Evolutionary conservation across 306 rosid species (phyloP).

Genomic region (Casuarina cunninghamiana): DNA sequence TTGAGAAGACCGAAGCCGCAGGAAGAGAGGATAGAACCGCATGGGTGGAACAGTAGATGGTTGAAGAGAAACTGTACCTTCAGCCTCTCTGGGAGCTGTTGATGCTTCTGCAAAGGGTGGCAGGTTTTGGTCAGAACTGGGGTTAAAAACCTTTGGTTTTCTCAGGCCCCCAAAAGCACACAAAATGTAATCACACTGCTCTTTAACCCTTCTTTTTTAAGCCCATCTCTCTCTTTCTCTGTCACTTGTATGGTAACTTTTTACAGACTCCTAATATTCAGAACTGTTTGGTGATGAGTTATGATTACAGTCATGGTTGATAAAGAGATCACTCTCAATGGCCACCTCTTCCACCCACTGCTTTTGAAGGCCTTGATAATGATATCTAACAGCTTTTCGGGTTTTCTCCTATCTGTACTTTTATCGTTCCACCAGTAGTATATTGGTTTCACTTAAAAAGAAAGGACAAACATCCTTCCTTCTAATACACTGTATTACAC

Average conservation of each 20-base stretch:
- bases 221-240: slow-evolving; percentile 13
- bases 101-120: slow-evolving; percentile 63
- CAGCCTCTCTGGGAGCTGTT: slow-evolving; percentile 36
- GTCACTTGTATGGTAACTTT: not conserved
- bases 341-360: slow-evolving; percentile 46
- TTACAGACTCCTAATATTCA: slow-evolving; percentile 10
- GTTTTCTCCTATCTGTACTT: slow-evolving; percentile 26
- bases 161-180: slow-evolving; percentile 40
- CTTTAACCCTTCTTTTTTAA: slow-evolving; percentile 26
- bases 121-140: slow-evolving; percentile 50
- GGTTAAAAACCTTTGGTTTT: slow-evolving; percentile 46
- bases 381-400: slow-evolving; percentile 60
- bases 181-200: slow-evolving; percentile 24
- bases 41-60: slow-evolving; percentile 12
- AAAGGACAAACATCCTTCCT: slow-evolving; percentile 29
- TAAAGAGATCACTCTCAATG: slow-evolving; percentile 40
- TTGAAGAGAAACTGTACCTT: slow-evolving; percentile 39
- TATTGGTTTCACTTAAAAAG: slow-evolving; percentile 39
- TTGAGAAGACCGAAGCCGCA: slow-evolving; percentile 23
- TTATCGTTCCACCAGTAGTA: slow-evolving; percentile 36
- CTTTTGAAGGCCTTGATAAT: slow-evolving; percentile 62
- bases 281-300: slow-evolving; percentile 31
- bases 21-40: not conserved
- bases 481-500: not conserved
- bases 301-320: slow-evolving; percentile 54